Conservation (phyloP, 257 asterid species). For the Solanum megistacrolobum region DNA sequence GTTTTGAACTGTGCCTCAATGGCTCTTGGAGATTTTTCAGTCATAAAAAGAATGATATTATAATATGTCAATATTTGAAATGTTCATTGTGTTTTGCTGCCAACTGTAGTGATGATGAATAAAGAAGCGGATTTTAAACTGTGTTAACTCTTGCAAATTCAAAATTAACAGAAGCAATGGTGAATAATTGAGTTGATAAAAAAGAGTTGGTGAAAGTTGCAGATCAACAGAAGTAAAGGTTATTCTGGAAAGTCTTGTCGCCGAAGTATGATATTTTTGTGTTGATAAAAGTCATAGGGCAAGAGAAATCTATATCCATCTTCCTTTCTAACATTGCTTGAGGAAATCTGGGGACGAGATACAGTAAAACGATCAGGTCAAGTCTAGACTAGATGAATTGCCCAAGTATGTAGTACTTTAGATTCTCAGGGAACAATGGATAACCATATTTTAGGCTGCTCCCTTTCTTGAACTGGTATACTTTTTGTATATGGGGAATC, state of each 20-base stretch:
- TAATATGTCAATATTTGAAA: not conserved
- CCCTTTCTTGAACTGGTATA: not conserved
- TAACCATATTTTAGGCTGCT: not conserved
- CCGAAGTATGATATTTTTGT: not conserved
- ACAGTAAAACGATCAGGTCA: not conserved
- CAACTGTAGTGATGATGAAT: not conserved
- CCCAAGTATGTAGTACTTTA: not conserved
- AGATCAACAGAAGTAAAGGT: not conserved
- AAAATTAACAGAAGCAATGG: not conserved
- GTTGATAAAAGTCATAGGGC: not conserved
- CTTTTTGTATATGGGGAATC: not conserved
- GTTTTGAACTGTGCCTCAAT: not conserved
- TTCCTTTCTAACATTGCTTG: not conserved
- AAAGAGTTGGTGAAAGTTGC: not conserved
- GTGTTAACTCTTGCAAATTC: not conserved
- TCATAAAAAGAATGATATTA: not conserved
- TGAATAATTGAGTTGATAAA: not conserved
- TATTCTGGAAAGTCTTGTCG: not conserved
- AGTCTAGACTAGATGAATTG: not conserved
- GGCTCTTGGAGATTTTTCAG: not conserved
- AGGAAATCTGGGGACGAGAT: not conserved
- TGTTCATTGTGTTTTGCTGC: not conserved
- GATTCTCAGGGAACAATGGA: not conserved
- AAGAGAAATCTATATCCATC: not conserved
- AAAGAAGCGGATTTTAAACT: not conserved